These are phyloP conservation scores for Zelopaecilomyces penicillatus DNA, from an alignment of 2,329 filamentous ascomycete species.

Conservation along the genomic window DNA sequence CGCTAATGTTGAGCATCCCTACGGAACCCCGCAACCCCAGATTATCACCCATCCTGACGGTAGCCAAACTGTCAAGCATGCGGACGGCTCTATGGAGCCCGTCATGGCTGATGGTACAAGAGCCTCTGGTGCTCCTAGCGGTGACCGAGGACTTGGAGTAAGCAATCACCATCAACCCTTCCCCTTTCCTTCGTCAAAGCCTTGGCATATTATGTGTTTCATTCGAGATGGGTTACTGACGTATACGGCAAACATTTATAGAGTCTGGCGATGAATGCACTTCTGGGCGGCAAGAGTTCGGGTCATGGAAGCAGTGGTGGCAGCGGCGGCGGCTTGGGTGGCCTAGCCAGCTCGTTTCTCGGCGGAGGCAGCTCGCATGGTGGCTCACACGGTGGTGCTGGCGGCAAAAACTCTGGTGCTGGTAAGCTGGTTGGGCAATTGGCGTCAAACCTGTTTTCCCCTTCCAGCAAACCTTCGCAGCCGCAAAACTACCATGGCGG, in stretches of 20 bases:
- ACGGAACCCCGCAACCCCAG: slow-evolving; percentile 47
- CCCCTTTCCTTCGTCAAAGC: not conserved
- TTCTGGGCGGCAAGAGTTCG: slow-evolving; percentile 40
- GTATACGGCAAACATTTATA: slow-evolving; percentile 19
- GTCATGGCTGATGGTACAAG: slow-evolving; percentile 44
- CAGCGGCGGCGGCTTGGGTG: slow-evolving; percentile 32
- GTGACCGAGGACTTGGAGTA: slow-evolving; percentile 59
- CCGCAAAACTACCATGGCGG: slow-evolving; percentile 42
- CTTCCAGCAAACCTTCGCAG: slow-evolving; percentile 36
- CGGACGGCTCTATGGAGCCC: slow-evolving; percentile 54
- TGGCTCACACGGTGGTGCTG: slow-evolving; percentile 22
- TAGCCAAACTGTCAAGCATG: slow-evolving; percentile 50
- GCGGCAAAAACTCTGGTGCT: slow-evolving; percentile 32
- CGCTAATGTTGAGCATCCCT: slow-evolving; percentile 53
- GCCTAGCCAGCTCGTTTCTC: slow-evolving; percentile 40
- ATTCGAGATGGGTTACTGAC: slow-evolving; percentile 1
- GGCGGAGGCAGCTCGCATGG: slow-evolving; percentile 25
- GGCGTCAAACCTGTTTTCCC: slow-evolving; percentile 46
- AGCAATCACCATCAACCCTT: slow-evolving; percentile 22
- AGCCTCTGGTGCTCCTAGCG: slow-evolving; percentile 41
- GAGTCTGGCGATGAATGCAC: slow-evolving; percentile 53
- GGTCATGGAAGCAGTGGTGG: slow-evolving; percentile 18
- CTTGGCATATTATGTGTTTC: not conserved
- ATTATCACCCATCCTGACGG: slow-evolving; percentile 56
- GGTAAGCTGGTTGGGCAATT: slow-evolving; percentile 51